A percentile compares a stretch with the other conserved stretches of the same genome.
Conservation (phyloP, 345 rosid genomes). For the Carallia pectinifolia region DNA sequence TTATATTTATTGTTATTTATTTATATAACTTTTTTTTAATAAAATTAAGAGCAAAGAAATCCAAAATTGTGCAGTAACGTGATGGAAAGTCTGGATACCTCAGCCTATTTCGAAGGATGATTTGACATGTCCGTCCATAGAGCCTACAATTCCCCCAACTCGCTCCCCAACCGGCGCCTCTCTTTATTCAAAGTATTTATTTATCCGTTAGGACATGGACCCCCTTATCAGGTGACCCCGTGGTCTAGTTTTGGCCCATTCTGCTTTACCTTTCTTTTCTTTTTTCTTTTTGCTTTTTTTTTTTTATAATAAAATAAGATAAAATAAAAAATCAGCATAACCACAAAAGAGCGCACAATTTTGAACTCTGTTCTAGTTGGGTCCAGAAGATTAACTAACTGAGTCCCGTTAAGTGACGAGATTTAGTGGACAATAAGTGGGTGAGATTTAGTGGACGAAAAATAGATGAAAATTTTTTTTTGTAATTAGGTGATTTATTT, state of each 20-base stretch:
- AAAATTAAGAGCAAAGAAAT: too few species aligned
- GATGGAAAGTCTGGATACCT: too few species aligned
- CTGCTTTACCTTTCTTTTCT: not conserved
- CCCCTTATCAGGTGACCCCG: not conserved
- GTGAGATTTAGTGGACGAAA: too few species aligned
- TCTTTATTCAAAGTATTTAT: constrained; percentile 14
- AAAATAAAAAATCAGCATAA: not conserved
- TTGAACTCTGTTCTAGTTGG: not conserved
- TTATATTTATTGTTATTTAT: too few species aligned
- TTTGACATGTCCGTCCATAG: constrained; percentile 17
- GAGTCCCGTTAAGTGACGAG: too few species aligned
- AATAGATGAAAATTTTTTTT: too few species aligned
- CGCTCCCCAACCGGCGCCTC: not conserved
- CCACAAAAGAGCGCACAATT: not conserved
- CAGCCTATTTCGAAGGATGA: constrained; percentile 15
- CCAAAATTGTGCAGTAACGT: too few species aligned
- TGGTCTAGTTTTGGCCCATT: not conserved
- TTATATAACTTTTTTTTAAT: too few species aligned
- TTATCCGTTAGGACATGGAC: constrained; percentile 9
- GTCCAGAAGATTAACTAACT: not conserved
- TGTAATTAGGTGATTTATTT: too few species aligned
- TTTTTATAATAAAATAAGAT: too few species aligned
- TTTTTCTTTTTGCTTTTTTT: too few species aligned
- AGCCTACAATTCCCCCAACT: not conserved
- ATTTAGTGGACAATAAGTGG: too few species aligned